Percentiles rank a stretch among this genome's conserved stretches.
Conservation (phyloP, 1,139 yeast species). For the Diutina neorugosa region DNA sequence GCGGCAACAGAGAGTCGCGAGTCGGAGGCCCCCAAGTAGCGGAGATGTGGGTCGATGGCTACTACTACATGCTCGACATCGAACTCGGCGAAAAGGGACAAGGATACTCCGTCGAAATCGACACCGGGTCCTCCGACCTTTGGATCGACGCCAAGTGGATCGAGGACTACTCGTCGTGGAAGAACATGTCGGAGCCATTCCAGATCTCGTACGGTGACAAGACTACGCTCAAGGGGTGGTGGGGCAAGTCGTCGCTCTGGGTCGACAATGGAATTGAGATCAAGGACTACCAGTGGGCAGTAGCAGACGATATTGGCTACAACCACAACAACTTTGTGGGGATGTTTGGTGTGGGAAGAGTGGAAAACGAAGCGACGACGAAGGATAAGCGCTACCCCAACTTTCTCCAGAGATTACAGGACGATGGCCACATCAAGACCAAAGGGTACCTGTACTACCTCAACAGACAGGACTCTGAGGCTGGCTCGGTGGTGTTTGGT, state of each 20-base stretch:
- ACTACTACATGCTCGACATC: neutral
- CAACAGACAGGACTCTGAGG: neutral
- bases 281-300: constrained; percentile 7
- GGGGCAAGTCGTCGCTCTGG: constrained; percentile 5
- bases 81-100: constrained; percentile 6
- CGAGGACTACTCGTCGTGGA: neutral
- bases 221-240: constrained; percentile 5
- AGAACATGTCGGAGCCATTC: constrained; percentile 6
- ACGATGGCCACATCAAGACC: neutral
- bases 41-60: neutral
- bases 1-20: neutral
- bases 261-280: constrained; percentile 1
- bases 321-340: constrained; percentile 4
- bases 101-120: constrained; percentile 5
- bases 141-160: constrained; percentile 6
- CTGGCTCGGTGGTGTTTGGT: neutral
- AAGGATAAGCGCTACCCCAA: neutral
- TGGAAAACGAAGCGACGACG: neutral
- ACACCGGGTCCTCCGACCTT: constrained; percentile 9
- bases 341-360: constrained; percentile 7
- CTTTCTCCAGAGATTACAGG: neutral
- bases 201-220: constrained; percentile 6
- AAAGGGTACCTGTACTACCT: neutral
- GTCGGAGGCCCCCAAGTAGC: no score
- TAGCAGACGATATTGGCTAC: neutral